Base-by-base conservation (phyloP, 257 asterid species). In the Prunella vulgaris region DNA sequence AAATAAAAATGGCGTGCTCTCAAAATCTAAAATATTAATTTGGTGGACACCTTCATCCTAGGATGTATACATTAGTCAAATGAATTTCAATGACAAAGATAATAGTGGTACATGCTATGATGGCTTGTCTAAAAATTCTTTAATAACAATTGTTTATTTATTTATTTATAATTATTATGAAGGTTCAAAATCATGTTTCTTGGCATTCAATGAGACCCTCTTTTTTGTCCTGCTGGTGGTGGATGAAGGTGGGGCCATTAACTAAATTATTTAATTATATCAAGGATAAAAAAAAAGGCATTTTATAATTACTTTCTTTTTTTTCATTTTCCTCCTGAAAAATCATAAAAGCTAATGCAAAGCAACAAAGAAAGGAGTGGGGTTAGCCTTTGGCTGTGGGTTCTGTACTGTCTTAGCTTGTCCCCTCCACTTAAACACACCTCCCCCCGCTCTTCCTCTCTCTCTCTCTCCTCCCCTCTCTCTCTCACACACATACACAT, bases 391-490 rank as follows among this genome's bases (percentile, higher is more conserved):
- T 82, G 82, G 74, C 77, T 79, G 93, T 80, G 97, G 95, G 90
- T 87, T 88, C 90, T 93, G 95, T 90, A 87, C 85, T 84, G 96
- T 88, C 97, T 84, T 78, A 83, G 79, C 90, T 86, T 88, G 96
- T 88, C 97, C 94, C 96, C 96, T 85, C 97, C 96, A 85, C 93
- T 88, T 85, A 76, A 46, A 76, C 86, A 82, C 95, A 82, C 80
- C 73, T 71, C 54, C 38, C 38, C 61, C 73, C 63, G n/a, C 65
- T 56, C 77, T 76, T 76, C 78, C 81, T 78, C 71, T 62, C 82
- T 52, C n/a, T n/a, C n/a, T n/a, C n/a, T n/a, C n/a, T n/a, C n/a
- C n/a, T n/a, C n/a, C n/a, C n/a, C n/a, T n/a, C n/a, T n/a, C n/a
- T n/a, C n/a, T n/a, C n/a, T n/a, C n/a, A n/a, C n/a, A n/a, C n/a